Evolutionary conservation across 2,329 filamentous ascomycete genomes (phyloP), one percentile per base, ranked within the genome.

Genomic region (Fusarium lateritium): DNA sequence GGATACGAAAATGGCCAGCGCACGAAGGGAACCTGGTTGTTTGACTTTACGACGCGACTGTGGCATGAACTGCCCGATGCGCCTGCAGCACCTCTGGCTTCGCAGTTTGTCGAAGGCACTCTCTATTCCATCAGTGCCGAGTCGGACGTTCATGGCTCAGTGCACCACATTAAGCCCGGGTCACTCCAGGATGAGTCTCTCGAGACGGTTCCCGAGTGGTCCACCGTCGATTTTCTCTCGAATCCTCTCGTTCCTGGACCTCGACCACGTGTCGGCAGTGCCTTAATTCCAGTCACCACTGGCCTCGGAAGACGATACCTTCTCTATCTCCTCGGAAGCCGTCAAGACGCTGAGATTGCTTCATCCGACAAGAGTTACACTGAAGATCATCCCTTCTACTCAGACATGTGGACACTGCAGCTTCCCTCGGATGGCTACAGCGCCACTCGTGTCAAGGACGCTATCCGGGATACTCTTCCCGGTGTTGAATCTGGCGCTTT

Each of bases 401-500:
- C 69, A 1, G 69, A 72, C 19, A 68, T 70, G 66, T 72, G 69
- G 69, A 68, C 69, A 0, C 17, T 72, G 1, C 69, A 72, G 9
- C 24, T 72, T 7, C 66, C 63, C 3, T 72, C 69, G 0, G 56
- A 57, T 6, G 51, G 15, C 2, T 57, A 45, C 7, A 72, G 58
- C n/a, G 66, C 59, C 7, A 68, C 69, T 1, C n/a, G 52, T 0
- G 44, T 62, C 14, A 72, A 72, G 2, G 69, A 72, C 8, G 49
- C 28, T 4, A 65, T 72, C 3, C 66, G 69, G 1, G 54, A 64
- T 13, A 39, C 26, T 2, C 19, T 72, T 1, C 69, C 69, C 0
- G 56, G 69, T 5, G 46, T 62, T 7, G 34, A 65, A 31, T 70
- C 59, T 7, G 69, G 69, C 0, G 52, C 45, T 2, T 72, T 72